phyloP scores from a whole-genome alignment of 805 yeast species.

The Monosporozyma unispora region DNA sequence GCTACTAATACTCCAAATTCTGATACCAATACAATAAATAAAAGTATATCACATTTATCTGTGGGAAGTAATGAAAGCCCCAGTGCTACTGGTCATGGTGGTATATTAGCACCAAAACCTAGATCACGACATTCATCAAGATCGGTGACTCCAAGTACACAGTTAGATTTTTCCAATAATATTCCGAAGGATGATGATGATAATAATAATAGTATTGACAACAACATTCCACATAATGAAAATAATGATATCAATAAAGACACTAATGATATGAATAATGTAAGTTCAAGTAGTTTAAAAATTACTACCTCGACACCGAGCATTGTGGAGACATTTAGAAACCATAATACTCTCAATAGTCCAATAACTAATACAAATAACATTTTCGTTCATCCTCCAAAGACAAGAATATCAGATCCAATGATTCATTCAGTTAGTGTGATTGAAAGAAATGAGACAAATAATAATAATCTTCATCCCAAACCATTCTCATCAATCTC shows the following conservation, averaged over 20 bases:
- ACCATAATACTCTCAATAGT: neutral
- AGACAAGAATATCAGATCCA: neutral
- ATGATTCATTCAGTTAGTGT: neutral
- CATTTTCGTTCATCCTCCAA: neutral
- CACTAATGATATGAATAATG: neutral
- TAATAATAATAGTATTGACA: neutral
- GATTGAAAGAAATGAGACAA: constrained; percentile 4
- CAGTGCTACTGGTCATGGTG: neutral
- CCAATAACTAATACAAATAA: neutral
- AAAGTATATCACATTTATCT: neutral
- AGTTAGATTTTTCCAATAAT: neutral
- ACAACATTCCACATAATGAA: neutral
- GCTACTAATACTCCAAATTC: too few species aligned
- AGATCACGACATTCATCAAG: constrained; percentile 9
- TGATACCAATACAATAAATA: constrained; percentile 16
- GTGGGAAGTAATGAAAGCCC: constrained; percentile 8
- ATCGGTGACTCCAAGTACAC: constrained; percentile 18
- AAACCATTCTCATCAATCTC: constrained; percentile 26
- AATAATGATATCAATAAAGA: neutral
- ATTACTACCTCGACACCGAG: constrained; percentile 1
- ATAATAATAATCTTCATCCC: constrained; percentile 9
- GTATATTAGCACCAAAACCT: neutral
- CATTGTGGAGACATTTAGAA: neutral
- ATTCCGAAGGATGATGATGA: neutral
- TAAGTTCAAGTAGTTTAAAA: neutral